phyloP scores from a whole-genome alignment of 305 asterid genomes.

The Ajuga reptans region DNA sequence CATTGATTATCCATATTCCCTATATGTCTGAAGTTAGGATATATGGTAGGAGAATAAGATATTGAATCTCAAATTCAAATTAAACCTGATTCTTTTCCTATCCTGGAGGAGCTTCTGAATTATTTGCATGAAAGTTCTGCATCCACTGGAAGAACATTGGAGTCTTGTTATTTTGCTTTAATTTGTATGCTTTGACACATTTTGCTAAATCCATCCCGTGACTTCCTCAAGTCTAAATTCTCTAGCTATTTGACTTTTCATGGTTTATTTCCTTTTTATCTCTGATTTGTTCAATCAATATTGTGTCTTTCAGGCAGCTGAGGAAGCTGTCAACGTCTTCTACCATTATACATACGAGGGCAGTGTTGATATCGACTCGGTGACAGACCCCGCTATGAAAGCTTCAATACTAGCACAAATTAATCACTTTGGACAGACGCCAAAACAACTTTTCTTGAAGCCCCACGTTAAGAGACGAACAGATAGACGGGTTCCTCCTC shows the following conservation, averaged over 20 bases:
- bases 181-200: not conserved
- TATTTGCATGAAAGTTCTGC: not conserved
- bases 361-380: slow-evolving; percentile 95
- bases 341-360: slow-evolving; percentile 99
- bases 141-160: not conserved
- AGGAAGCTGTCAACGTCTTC: slow-evolving; percentile 95
- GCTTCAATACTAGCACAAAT: slow-evolving; percentile 98
- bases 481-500: slow-evolving; percentile 64
- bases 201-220: not conserved
- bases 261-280: not conserved
- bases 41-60: not conserved
- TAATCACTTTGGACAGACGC: slow-evolving; percentile 98
- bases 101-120: not conserved
- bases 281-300: slow-evolving; percentile 3
- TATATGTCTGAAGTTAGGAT: not conserved
- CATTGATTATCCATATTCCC: not conserved
- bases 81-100: not conserved
- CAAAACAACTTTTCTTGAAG: slow-evolving; percentile 81
- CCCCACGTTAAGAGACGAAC: slow-evolving; percentile 88
- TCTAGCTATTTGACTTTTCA: not conserved
- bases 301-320: slow-evolving; percentile 72
- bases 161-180: not conserved
- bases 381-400: slow-evolving; percentile 94
- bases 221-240: not conserved
- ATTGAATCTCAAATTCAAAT: not conserved